Evolutionary conservation across 2,329 filamentous ascomycete genomes (phyloP).

Genomic region (Ceratocystis destructans): DNA sequence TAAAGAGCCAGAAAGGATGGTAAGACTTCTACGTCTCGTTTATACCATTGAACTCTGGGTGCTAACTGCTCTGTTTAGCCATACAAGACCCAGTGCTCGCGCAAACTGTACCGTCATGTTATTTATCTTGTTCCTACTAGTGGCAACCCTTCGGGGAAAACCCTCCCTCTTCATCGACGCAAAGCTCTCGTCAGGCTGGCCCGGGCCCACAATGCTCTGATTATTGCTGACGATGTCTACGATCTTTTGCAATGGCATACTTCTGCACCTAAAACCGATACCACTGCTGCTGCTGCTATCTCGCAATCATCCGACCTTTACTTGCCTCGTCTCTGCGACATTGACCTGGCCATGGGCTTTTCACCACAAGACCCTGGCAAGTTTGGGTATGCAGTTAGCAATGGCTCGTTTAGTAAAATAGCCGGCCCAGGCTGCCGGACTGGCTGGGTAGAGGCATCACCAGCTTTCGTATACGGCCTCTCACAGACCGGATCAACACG

Average conservation of each 20-base stretch:
- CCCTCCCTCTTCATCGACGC: slow-evolving; percentile 58
- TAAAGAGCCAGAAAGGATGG: slow-evolving; percentile 20
- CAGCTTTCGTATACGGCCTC: slow-evolving; percentile 38
- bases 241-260: slow-evolving; percentile 74
- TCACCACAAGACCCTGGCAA: slow-evolving; percentile 29
- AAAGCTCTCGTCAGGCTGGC: slow-evolving; percentile 61
- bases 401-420: slow-evolving; percentile 85
- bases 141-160: slow-evolving; percentile 74
- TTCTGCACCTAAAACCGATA: slow-evolving; percentile 20
- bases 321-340: slow-evolving; percentile 63
- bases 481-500: slow-evolving; percentile 40
- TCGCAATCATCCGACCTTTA: slow-evolving; percentile 30
- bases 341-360: slow-evolving; percentile 56
- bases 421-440: slow-evolving; percentile 66
- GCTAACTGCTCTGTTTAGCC: slow-evolving; percentile 25
- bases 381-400: slow-evolving; percentile 73
- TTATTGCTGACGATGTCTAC: slow-evolving; percentile 86
- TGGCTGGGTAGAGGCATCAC: slow-evolving; percentile 72
- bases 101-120: slow-evolving; percentile 73
- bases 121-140: slow-evolving; percentile 84
- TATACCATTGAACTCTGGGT: no score
- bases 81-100: slow-evolving; percentile 42
- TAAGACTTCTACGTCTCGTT: neutral
- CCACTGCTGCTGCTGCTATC: slow-evolving; percentile 18
- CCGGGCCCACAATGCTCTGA: slow-evolving; percentile 63